Evolutionary conservation across 208 protist species (phyloP).

Genomic region (Acanthamoeba castellanii): DNA sequence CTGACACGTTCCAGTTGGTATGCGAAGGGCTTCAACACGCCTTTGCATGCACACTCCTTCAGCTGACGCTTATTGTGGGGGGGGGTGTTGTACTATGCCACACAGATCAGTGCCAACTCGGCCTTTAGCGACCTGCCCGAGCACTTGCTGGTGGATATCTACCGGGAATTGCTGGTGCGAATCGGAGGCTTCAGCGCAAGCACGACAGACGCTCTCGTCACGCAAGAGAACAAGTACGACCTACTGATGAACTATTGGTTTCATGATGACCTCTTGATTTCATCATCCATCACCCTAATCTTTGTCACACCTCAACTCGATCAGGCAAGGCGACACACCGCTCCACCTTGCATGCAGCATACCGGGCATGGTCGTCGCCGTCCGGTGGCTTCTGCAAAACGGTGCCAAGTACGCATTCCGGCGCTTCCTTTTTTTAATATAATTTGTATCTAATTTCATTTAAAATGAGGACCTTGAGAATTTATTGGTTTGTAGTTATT

Average conservation of each 20-base stretch:
- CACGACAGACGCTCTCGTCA: background rate
- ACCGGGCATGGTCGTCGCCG: conserved; percentile 1
- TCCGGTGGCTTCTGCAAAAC: conserved; percentile 13
- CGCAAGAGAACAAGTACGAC: background rate
- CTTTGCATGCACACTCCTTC: background rate
- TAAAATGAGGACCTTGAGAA: too few species aligned
- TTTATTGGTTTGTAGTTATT: too few species aligned
- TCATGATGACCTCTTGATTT: too few species aligned
- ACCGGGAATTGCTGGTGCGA: background rate
- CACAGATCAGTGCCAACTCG: conserved; percentile 21
- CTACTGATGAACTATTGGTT: background rate
- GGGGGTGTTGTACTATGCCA: too few species aligned
- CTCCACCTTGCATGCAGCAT: conserved; percentile 27
- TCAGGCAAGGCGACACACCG: background rate
- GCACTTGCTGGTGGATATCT: conserved; percentile 9
- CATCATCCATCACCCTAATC: too few species aligned
- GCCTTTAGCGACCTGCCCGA: conserved; percentile 17
- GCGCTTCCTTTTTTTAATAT: background rate
- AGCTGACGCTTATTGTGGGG: too few species aligned
- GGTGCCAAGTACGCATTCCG: background rate
- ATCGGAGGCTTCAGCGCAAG: background rate
- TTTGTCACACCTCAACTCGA: background rate
- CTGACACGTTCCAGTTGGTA: conserved; percentile 25
- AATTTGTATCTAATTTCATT: background rate
- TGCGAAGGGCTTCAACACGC: too few species aligned